phyloP scores from a whole-genome alignment of 192 early-diverging fungal species.

The Entophlyctis luteolus region DNA sequence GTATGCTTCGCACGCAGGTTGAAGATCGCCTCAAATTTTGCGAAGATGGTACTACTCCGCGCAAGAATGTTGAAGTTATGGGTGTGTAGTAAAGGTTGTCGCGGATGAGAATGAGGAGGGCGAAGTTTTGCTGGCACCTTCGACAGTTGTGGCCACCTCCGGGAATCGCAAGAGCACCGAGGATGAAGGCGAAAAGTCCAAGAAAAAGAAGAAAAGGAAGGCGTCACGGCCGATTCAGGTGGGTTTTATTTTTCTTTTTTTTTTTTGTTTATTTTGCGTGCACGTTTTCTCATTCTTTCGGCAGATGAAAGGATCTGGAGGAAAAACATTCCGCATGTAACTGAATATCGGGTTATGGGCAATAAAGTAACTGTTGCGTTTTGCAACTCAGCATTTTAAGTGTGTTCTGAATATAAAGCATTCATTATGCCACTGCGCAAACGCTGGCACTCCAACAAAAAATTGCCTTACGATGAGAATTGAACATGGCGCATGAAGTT shows the following conservation, averaged over 20 bases:
- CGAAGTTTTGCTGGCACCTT: conserved; percentile 2
- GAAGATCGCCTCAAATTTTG: conserved; percentile 95
- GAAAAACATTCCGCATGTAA: too few relatives aligned
- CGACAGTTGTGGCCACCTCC: neutral
- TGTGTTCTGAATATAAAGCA: too few relatives aligned
- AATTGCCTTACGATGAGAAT: too few relatives aligned
- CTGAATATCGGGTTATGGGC: too few relatives aligned
- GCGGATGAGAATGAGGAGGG: conserved; percentile 42
- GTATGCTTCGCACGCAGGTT: conserved; percentile 88
- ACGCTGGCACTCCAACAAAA: too few relatives aligned
- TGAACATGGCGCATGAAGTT: too few relatives aligned
- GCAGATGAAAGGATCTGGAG: too few relatives aligned
- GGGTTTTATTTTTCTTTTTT: neutral
- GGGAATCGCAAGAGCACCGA: conserved; percentile 52
- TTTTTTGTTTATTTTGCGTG: neutral
- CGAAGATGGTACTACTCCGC: conserved; percentile 79
- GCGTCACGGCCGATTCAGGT: conserved; percentile 28
- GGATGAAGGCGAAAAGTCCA: conserved; percentile 51
- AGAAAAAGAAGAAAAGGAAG: conserved; percentile 38
- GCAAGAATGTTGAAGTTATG: conserved; percentile 94
- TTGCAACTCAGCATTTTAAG: too few relatives aligned
- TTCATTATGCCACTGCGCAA: too few relatives aligned
- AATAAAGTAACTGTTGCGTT: too few relatives aligned
- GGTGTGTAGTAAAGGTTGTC: conserved; percentile 58
- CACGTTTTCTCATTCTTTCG: neutral